phyloP scores from a whole-genome alignment of 805 yeast species.

The Wickerhamiella hasegawae region DNA sequence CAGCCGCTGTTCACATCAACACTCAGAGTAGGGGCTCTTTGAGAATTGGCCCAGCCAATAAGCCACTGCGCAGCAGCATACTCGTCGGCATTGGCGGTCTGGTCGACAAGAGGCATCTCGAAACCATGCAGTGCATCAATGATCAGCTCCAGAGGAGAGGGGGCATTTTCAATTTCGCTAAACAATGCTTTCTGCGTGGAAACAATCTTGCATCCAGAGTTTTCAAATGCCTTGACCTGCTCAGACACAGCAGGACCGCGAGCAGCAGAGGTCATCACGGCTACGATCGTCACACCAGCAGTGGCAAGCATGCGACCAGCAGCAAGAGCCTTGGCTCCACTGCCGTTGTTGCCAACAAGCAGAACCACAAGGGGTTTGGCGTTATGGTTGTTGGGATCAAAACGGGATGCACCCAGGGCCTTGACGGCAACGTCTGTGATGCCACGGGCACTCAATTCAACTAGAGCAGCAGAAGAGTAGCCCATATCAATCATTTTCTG shows the following conservation, averaged over 20 bases:
- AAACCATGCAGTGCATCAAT: conserved; percentile 78
- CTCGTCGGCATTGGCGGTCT: conserved; percentile 24
- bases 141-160: conserved; percentile 60
- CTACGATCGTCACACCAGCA: conserved; percentile 54
- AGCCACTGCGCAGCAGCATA: conserved; percentile 23
- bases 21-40: conserved; percentile 36
- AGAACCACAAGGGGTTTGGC: conserved; percentile 62
- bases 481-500: conserved; percentile 39
- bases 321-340: conserved; percentile 63
- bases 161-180: conserved; percentile 29
- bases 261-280: conserved; percentile 20
- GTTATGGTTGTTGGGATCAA: conserved; percentile 53
- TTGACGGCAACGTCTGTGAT: conserved; percentile 42
- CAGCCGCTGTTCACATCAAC: conserved; percentile 77
- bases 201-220: conserved; percentile 54
- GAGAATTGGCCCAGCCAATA: conserved; percentile 51
- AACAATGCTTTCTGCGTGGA: conserved; percentile 4
- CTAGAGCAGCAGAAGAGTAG: conserved; percentile 28
- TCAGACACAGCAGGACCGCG: conserved; percentile 25
- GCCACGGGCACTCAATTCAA: conserved; percentile 57
- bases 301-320: conserved; percentile 66
- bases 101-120: conserved; percentile 50
- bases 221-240: conserved; percentile 40
- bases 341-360: conserved; percentile 46
- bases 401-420: conserved; percentile 52